Evolutionary conservation across 495 filamentous ascomycete genomes (phyloP), one percentile per base, ranked within the genome.

Genomic region (Daldinia bambusicola): DNA sequence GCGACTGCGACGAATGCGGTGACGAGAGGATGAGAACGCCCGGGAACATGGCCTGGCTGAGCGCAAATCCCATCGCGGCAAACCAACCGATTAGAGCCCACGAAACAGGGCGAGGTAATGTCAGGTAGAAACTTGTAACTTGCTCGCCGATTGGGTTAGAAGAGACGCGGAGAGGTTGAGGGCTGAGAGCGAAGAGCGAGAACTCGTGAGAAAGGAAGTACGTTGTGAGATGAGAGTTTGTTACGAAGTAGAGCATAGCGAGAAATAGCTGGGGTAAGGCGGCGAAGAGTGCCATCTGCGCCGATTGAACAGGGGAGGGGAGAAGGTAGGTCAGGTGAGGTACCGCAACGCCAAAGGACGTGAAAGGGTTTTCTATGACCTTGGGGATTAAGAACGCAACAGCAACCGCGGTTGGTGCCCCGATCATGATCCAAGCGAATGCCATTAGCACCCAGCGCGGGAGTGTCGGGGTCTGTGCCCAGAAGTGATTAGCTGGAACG

Each of bases 151-250:
- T 66, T 0, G 78, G 63, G 43, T 67, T 50, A 10, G 69, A 72
- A 18, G 79, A 81, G 31, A 84, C 76, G 59, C 83, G 78, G 18
- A 84, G 77, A 4, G 78, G 58, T 2, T 58, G 74, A 10, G 74
- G 65, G 20, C 64, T 55, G 2, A 76, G 50, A 0, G 79, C 82
- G 67, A 81, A 83, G 32, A 74, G 77, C 3, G 78, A 77, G 13
- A 79, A 78, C 62, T 84, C 83, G 76, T 82, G 80, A 13, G 80
- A 82, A 45, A 83, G 71, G 66, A 70, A 80, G 68, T 77, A 84
- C 0, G 77, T 72, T 6, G 80, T 79, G 20, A 83, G 55, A 40
- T 82, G 73, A 16, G 74, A 66, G 78, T 84, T 84, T 50, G 65
- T 61, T 2, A 75, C 66, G 26, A 84, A 66, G 72, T 84, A 84